Evolutionary conservation across 2,329 filamentous ascomycete genomes (phyloP).

Genomic region (Botrytis elliptica): DNA sequence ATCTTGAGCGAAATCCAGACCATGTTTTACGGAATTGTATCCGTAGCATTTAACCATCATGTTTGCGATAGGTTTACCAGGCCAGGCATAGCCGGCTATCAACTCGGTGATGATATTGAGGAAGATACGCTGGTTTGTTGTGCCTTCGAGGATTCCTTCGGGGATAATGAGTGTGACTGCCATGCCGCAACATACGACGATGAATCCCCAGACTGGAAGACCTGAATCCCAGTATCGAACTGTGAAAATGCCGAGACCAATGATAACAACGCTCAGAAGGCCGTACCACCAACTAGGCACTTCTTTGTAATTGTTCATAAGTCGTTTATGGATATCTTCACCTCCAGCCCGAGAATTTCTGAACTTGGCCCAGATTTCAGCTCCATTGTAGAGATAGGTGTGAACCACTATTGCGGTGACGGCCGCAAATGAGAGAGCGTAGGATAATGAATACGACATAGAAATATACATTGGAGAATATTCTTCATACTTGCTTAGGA

Average conservation of each 20-base stretch:
- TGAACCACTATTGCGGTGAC: slow-evolving; percentile 71
- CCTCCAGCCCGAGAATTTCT: slow-evolving; percentile 22
- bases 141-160: slow-evolving; percentile 43
- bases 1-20: slow-evolving; percentile 47
- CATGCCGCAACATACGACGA: slow-evolving; percentile 32
- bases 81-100: slow-evolving; percentile 55
- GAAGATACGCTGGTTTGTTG: slow-evolving; percentile 50
- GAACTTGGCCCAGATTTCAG: slow-evolving; percentile 50
- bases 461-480: slow-evolving; percentile 11
- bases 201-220: slow-evolving; percentile 45
- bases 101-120: slow-evolving; percentile 72
- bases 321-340: slow-evolving; percentile 48
- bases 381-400: slow-evolving; percentile 64
- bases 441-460: slow-evolving; percentile 40
- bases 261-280: slow-evolving; percentile 46
- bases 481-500: slow-evolving; percentile 6
- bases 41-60: slow-evolving; percentile 50
- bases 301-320: slow-evolving; percentile 49
- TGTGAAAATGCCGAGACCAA: slow-evolving; percentile 42
- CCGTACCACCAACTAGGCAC: slow-evolving; percentile 55
- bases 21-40: slow-evolving; percentile 50
- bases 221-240: slow-evolving; percentile 35
- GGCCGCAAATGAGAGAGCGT: slow-evolving; percentile 68
- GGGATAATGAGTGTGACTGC: slow-evolving; percentile 38
- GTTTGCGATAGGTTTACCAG: slow-evolving; percentile 65